phyloP scores from a whole-genome alignment of 352 stramenopile genomes.

The Aphanomyces cochlioides region DNA sequence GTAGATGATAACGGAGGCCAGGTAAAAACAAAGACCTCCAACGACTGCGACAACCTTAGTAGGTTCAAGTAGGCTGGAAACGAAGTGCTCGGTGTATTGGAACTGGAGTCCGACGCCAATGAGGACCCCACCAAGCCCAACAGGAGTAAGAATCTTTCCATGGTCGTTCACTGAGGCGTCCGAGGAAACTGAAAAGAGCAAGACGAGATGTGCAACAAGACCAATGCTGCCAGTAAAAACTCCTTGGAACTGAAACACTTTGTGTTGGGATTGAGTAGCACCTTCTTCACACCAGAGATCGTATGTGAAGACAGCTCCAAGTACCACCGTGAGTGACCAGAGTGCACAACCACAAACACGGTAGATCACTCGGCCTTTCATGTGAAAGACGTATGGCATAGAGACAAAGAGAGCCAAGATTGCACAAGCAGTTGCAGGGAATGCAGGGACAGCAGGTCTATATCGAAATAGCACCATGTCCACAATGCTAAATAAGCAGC shows the following conservation, averaged over 20 bases:
- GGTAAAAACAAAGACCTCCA: background rate
- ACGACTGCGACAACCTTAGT: background rate
- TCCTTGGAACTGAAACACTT: constrained; percentile 41
- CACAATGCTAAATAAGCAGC: constrained; percentile 47
- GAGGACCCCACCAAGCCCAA: background rate
- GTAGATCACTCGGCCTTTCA: constrained; percentile 50
- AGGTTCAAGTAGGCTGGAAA: too few species aligned
- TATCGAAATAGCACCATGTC: constrained; percentile 47
- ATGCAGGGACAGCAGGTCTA: constrained; percentile 38
- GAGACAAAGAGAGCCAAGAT: constrained; percentile 51
- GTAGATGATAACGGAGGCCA: background rate
- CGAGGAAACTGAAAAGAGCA: constrained; percentile 35
- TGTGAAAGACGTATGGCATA: constrained; percentile 46
- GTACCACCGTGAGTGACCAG: constrained; percentile 56
- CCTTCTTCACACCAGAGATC: constrained; percentile 41
- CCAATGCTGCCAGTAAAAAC: constrained; percentile 50
- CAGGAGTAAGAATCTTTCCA: background rate
- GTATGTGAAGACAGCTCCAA: constrained; percentile 47
- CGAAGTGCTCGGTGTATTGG: too few species aligned
- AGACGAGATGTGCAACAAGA: constrained; percentile 43
- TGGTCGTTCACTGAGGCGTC: background rate
- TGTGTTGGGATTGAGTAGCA: background rate
- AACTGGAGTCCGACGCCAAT: background rate
- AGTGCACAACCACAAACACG: constrained; percentile 49
- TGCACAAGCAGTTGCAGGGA: constrained; percentile 46